Conservation (phyloP, 768 basidiomycete genomes). For the Xerocomus spinulosus region DNA sequence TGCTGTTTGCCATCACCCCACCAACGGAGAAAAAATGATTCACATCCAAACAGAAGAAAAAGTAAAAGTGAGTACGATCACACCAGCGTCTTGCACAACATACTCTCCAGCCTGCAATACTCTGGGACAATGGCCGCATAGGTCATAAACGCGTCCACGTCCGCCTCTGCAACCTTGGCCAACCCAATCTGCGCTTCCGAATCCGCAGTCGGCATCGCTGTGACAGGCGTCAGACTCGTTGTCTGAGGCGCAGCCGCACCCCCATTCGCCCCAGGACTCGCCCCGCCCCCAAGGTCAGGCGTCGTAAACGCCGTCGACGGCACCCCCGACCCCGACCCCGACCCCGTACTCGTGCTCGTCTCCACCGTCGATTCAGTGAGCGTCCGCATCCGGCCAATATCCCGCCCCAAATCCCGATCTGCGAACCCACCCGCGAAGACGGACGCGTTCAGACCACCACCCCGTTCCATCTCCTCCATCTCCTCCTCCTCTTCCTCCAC, state of each 20-base stretch:
- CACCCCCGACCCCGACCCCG: slow-evolving; percentile 26
- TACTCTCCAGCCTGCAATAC: slow-evolving; percentile 72
- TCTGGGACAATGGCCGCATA: slow-evolving; percentile 85
- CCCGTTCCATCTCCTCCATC: slow-evolving; percentile 50
- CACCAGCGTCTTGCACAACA: slow-evolving; percentile 63
- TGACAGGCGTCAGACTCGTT: slow-evolving; percentile 64
- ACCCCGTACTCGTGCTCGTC: slow-evolving; percentile 28
- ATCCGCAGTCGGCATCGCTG: slow-evolving; percentile 67
- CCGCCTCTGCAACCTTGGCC: slow-evolving; percentile 79
- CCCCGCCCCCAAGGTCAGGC: slow-evolving; percentile 46
- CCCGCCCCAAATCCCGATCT: slow-evolving; percentile 37
- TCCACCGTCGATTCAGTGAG: slow-evolving; percentile 46
- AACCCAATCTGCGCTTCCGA: slow-evolving; percentile 71
- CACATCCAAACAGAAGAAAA: too few relatives aligned
- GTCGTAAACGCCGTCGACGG: slow-evolving; percentile 57
- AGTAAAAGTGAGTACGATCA: slow-evolving; percentile 14
- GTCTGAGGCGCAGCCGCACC: slow-evolving; percentile 37
- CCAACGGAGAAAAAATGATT: background rate
- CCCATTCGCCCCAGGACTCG: slow-evolving; percentile 33
- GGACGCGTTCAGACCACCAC: slow-evolving; percentile 25
- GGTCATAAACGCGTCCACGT: slow-evolving; percentile 78
- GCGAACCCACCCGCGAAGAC: slow-evolving; percentile 36
- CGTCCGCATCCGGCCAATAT: slow-evolving; percentile 47
- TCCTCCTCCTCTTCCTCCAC: slow-evolving; percentile 80
- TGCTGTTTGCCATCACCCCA: too few relatives aligned